Base-by-base conservation (phyloP, 2,329 filamentous ascomycete species). In the Colletotrichum brevisporum region DNA sequence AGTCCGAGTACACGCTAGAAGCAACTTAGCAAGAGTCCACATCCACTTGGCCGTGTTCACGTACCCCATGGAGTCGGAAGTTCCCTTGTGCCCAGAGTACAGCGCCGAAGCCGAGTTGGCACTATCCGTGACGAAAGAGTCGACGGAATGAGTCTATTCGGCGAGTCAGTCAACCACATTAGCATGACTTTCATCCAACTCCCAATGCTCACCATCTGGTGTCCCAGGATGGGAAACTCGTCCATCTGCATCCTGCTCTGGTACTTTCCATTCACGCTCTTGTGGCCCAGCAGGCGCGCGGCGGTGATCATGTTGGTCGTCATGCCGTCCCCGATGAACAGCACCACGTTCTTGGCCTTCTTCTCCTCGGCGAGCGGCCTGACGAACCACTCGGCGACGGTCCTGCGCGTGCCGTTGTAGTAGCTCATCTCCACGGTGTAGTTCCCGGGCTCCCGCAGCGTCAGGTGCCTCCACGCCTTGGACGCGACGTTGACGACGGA, bases 111-210 rank as follows among this genome's bases (percentile, higher is more conserved):
- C 93, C 4, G 91, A 94, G 82, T 96, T 96, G 80, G 93, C 94
- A 68, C 91, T 94, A 79, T 96, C 94, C 27, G 93, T 96, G 76
- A 96, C 95, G 84, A 93, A 95, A 52, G 85, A 90, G 81, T 95
- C 93, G 76, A 96, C 89, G 0, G 92, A 95, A 80, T 95, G 93
- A 8, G 93, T 95, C 88, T 68, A 4, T 9, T 27, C 9, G 1
- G 0, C 16, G 16, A 18, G 6, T 65, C 41, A 68, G 53, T 3
- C 3, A 8, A 3, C 13, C 2, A 2, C 5, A 3, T 9, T 18
- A 0, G 6, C 6, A 16, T 5, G 8, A 4, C 10, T 36, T n/a
- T 45, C 41, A 45, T 4, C 12, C 3, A 15, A 15, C n/a, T n/a
- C n/a, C n/a, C n/a, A n/a, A n/a, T n/a, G n/a, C n/a, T 53, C 21